These are phyloP conservation scores for Hyaloscypha variabilis DNA, from an alignment of 495 filamentous ascomycete genomes.

Conservation along the genomic window DNA sequence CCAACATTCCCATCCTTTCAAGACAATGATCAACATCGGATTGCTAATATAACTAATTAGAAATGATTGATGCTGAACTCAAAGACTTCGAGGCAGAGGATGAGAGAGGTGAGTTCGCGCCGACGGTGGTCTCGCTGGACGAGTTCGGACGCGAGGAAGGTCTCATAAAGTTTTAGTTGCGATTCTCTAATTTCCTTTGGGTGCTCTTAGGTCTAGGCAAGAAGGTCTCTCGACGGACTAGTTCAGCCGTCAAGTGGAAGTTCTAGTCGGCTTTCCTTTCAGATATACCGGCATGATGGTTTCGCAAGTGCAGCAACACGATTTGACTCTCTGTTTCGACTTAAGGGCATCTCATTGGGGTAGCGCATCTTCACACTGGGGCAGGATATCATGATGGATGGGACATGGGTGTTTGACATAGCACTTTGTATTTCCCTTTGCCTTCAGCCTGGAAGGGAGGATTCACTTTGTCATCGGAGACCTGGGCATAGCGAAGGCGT, in stretches of 20 bases:
- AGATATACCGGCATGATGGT: conserved; percentile 10
- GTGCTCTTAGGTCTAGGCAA: conserved; percentile 22
- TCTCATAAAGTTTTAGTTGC: conserved; percentile 45
- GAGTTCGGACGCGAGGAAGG: conserved; percentile 50
- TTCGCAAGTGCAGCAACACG: conserved; percentile 22
- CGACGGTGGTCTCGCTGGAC: conserved; percentile 75
- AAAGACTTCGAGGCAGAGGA: conserved; percentile 77
- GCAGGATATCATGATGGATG: conserved; percentile 20
- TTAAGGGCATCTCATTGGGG: conserved; percentile 13
- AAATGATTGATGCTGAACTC: conserved; percentile 78
- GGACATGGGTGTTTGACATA: background rate
- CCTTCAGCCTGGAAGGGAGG: background rate
- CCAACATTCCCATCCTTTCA: background rate
- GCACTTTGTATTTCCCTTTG: conserved; percentile 4
- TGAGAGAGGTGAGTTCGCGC: conserved; percentile 76
- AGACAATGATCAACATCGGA: conserved; percentile 35
- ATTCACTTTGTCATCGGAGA: background rate
- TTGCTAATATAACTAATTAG: conserved; percentile 29
- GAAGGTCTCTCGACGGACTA: conserved; percentile 16
- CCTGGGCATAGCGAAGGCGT: conserved; percentile 1
- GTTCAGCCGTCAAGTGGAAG: conserved; percentile 21
- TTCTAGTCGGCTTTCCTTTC: conserved; percentile 24
- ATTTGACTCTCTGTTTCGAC: conserved; percentile 21
- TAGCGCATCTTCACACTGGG: conserved; percentile 14
- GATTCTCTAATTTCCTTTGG: conserved; percentile 26